A percentile compares a stretch with the other conserved stretches of the same genome.
Evolutionary conservation across 306 rosid species (phyloP).

Genomic region (Vicia villosa): DNA sequence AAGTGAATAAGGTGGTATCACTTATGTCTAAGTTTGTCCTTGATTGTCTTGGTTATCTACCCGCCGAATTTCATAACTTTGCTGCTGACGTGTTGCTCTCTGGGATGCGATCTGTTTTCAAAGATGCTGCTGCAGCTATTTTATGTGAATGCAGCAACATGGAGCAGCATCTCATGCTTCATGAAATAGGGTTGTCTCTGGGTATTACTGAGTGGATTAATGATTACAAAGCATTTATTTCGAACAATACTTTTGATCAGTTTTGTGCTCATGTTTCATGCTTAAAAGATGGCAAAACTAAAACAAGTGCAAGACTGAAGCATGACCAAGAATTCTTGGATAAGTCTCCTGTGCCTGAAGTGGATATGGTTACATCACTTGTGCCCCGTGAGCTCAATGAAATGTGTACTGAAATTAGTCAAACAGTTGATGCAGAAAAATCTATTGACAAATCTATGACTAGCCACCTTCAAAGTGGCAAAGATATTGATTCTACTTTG

Average conservation of each 20-base stretch:
- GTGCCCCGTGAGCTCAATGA: conserved; percentile 27
- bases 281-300: conserved; percentile 41
- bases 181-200: conserved; percentile 76
- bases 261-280: conserved; percentile 39
- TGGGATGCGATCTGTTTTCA: conserved; percentile 74
- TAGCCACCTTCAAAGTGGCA: conserved; percentile 42
- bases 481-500: conserved; percentile 59
- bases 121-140: conserved; percentile 75
- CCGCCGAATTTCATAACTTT: conserved; percentile 69
- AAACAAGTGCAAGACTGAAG: conserved; percentile 32
- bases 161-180: conserved; percentile 83
- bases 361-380: conserved; percentile 32
- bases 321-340: conserved; percentile 38
- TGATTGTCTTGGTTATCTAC: conserved; percentile 72
- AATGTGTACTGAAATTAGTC: conserved; percentile 36
- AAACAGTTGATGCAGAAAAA: conserved; percentile 37
- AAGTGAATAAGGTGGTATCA: conserved; percentile 49
- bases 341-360: conserved; percentile 47
- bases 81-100: conserved; percentile 73
- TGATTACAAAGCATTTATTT: conserved; percentile 63
- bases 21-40: conserved; percentile 68
- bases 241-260: conserved; percentile 36
- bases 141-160: conserved; percentile 64
- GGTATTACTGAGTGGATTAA: conserved; percentile 83
- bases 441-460: conserved; percentile 35